These are phyloP conservation scores for Calycina herbarum DNA, from an alignment of 2,329 filamentous ascomycete genomes.

Conservation along the genomic window DNA sequence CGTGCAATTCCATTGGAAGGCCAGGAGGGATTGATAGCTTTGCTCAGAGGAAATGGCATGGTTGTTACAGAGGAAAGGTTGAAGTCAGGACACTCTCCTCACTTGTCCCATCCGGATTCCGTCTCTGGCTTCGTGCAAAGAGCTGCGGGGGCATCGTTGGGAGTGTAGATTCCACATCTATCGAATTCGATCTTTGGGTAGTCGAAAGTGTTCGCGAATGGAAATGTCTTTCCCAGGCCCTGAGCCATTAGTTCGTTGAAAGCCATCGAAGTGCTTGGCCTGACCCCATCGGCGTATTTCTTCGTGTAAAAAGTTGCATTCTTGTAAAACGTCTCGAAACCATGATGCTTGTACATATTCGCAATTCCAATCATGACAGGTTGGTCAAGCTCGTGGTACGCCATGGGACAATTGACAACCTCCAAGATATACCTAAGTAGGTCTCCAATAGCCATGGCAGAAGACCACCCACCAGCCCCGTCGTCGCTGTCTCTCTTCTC, in stretches of 20 bases:
- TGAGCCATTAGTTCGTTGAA: neutral
- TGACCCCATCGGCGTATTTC: neutral
- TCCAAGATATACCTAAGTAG: neutral
- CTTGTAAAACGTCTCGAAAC: slow-evolving; percentile 4
- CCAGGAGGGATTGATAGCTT: slow-evolving; percentile 23
- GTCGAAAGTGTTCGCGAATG: neutral
- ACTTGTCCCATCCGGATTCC: slow-evolving; percentile 17
- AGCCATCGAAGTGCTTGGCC: neutral
- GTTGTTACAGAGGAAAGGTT: slow-evolving; percentile 18
- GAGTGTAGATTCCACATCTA: neutral
- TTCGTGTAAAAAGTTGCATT: slow-evolving; percentile 8
- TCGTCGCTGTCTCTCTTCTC: too few relatives aligned
- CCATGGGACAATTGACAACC: too few relatives aligned
- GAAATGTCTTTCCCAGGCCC: too few relatives aligned
- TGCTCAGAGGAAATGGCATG: slow-evolving; percentile 12
- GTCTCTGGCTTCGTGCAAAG: slow-evolving; percentile 19
- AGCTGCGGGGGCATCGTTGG: slow-evolving; percentile 11
- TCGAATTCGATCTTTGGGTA: neutral
- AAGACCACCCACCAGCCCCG: neutral
- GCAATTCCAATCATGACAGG: slow-evolving; percentile 4
- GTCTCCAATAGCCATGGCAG: neutral
- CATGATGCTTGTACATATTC: neutral
- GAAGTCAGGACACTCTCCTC: slow-evolving; percentile 21
- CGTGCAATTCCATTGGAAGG: slow-evolving; percentile 15
- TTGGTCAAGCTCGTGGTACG: neutral